Evolutionary conservation across 768 basidiomycete genomes (phyloP).

Genomic region (Leccinellum luteum): DNA sequence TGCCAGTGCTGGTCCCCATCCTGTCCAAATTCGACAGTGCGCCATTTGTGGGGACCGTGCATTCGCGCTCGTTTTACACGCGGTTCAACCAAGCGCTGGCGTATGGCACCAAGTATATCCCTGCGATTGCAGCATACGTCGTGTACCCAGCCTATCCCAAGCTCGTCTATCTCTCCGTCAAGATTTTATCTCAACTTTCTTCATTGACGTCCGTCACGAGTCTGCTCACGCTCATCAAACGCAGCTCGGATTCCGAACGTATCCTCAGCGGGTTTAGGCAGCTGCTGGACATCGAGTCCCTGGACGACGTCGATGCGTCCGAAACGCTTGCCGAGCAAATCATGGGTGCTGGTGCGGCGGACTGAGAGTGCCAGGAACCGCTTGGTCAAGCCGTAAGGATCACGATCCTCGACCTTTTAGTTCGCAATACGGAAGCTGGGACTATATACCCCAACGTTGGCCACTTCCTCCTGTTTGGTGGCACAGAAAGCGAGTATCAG

Average conservation of each 20-base stretch:
- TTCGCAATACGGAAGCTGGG: conserved; percentile 65
- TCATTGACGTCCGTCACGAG: conserved; percentile 67
- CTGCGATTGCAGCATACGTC: conserved; percentile 81
- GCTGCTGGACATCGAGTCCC: conserved; percentile 59
- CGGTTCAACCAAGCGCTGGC: conserved; percentile 73
- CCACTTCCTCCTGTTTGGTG: conserved; percentile 83
- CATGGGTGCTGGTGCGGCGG: conserved; percentile 74
- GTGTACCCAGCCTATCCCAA: conserved; percentile 66
- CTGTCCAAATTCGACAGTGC: conserved; percentile 64
- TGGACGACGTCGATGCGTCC: conserved; percentile 57
- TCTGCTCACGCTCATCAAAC: conserved; percentile 73
- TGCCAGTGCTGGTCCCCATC: conserved; percentile 78
- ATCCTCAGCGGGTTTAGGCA: conserved; percentile 78
- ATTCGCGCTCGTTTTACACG: conserved; percentile 67
- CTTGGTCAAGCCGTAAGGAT: conserved; percentile 70
- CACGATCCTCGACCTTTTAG: conserved; percentile 77
- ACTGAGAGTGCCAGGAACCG: conserved; percentile 41
- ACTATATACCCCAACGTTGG: conserved; percentile 77
- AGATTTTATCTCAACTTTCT: conserved; percentile 69
- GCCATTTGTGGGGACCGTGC: conserved; percentile 50
- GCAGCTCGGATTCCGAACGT: conserved; percentile 80
- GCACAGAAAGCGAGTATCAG: conserved; percentile 51
- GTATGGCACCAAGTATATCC: conserved; percentile 67
- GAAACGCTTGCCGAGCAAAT: conserved; percentile 58
- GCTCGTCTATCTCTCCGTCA: conserved; percentile 72